Conservation (phyloP, 2,329 filamentous ascomycete genomes). For the Diplodia seriata region DNA sequence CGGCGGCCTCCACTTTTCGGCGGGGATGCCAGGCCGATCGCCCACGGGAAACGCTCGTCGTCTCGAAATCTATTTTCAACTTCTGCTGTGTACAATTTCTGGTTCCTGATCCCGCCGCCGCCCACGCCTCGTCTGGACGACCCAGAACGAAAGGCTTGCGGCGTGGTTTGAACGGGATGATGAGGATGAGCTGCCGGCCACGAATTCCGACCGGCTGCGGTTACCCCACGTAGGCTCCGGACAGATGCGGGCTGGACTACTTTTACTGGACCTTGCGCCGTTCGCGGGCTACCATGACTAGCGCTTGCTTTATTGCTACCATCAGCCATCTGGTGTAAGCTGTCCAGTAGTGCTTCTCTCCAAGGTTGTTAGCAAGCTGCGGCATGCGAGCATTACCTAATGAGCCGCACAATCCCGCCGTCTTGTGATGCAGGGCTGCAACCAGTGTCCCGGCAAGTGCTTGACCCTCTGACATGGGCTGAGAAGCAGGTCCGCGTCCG, state of each 20-base stretch:
- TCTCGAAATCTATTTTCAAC: not conserved
- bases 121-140: not conserved
- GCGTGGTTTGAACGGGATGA: too few relatives aligned
- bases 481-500: constrained; percentile 10
- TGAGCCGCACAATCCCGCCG: not conserved
- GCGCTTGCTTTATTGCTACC: not conserved
- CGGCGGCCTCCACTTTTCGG: constrained; percentile 30
- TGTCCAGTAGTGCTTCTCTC: not conserved
- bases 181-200: not conserved
- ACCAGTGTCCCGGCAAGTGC: not conserved
- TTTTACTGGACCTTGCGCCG: not conserved
- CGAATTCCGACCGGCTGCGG: not conserved
- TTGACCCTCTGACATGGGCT: not conserved
- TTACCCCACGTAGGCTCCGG: not conserved
- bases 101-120: not conserved
- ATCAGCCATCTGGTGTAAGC: not conserved
- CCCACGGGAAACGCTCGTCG: not conserved
- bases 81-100: not conserved
- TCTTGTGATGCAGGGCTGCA: not conserved
- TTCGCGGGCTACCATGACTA: not conserved
- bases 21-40: constrained; percentile 12
- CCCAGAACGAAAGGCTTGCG: too few relatives aligned
- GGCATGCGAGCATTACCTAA: constrained; percentile 11
- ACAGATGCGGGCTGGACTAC: too few relatives aligned
- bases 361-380: not conserved